These are phyloP conservation scores for Xeromyces bisporus DNA, from an alignment of 495 filamentous ascomycete species.

Conservation along the genomic window DNA sequence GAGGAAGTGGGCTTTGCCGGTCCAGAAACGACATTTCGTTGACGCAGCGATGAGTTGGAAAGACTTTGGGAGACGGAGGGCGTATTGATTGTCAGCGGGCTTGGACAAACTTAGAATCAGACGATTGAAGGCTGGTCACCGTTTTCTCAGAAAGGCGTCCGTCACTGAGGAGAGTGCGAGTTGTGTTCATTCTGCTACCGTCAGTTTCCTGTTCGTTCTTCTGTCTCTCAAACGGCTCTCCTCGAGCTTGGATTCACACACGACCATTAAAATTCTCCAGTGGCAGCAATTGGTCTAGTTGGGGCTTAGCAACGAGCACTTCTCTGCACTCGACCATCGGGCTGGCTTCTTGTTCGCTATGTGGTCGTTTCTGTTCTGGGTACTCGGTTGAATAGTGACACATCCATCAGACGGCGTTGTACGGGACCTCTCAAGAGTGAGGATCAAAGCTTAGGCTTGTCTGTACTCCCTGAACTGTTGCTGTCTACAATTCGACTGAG, in stretches of 20 bases:
- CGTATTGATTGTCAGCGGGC: conserved; percentile 20
- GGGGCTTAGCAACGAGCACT: background rate
- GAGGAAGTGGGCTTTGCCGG: conserved; percentile 20
- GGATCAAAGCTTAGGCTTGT: conserved; percentile 95
- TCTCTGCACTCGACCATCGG: conserved; percentile 3
- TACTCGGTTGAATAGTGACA: too few relatives aligned
- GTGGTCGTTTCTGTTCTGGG: background rate
- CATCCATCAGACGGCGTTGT: background rate
- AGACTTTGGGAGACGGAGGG: conserved; percentile 13
- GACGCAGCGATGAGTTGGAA: background rate
- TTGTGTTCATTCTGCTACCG: conserved; percentile 9
- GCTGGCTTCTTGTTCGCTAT: background rate
- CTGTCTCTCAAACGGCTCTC: conserved; percentile 1
- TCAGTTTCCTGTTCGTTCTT: conserved; percentile 4
- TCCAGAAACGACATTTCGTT: conserved; percentile 10
- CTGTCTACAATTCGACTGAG: conserved; percentile 3
- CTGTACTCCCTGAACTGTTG: conserved; percentile 21
- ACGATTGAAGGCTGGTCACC: conserved; percentile 20
- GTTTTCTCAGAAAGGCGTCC: conserved; percentile 8
- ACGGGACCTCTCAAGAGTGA: conserved; percentile 87
- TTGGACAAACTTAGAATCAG: conserved; percentile 14
- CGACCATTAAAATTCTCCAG: too few relatives aligned
- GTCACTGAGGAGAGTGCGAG: conserved; percentile 3
- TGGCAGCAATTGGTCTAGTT: conserved; percentile 1
- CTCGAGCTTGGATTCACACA: background rate